These are phyloP conservation scores for Pelargonium australe DNA, from an alignment of 441 rosid species.

Conservation along the genomic window DNA sequence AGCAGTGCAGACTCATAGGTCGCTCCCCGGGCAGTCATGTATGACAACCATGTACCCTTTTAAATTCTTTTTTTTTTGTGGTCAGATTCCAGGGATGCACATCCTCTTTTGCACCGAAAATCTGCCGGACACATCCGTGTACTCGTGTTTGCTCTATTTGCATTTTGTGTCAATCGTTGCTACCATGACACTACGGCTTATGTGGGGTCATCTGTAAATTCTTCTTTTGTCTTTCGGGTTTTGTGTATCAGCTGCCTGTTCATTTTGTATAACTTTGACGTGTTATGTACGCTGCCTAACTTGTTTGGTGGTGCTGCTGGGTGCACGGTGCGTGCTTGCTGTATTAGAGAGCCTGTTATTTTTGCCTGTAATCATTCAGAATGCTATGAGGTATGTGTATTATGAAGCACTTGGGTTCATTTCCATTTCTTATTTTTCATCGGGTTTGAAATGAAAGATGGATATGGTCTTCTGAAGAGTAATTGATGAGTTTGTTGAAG, in stretches of 20 bases:
- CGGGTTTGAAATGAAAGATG: background rate
- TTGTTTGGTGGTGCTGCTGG: conserved; percentile 1
- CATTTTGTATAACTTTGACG: conserved; percentile 9
- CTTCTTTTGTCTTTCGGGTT: conserved; percentile 19
- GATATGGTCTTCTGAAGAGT: background rate
- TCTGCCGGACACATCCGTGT: conserved; percentile 1
- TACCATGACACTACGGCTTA: background rate
- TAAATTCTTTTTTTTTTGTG: conserved; percentile 14
- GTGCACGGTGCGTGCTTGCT: conserved; percentile 19
- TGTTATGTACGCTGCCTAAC: conserved; percentile 11
- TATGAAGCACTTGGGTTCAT: background rate
- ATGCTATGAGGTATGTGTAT: conserved; percentile 6
- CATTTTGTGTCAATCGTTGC: background rate
- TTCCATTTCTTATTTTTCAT: background rate
- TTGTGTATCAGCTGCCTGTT: conserved; percentile 28
- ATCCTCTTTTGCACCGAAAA: conserved; percentile 8
- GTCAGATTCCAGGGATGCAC: conserved; percentile 17
- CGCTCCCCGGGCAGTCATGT: conserved; percentile 39
- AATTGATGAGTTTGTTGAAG: no score
- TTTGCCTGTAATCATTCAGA: conserved; percentile 10
- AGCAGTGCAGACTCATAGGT: conserved; percentile 92
- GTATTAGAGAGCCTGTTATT: conserved; percentile 16
- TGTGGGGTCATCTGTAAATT: conserved; percentile 31
- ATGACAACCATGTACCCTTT: conserved; percentile 23
- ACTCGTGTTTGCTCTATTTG: conserved; percentile 11